Base-by-base conservation (phyloP, 2,329 filamentous ascomycete genomes). In the Sclerotiophoma versabilis region DNA sequence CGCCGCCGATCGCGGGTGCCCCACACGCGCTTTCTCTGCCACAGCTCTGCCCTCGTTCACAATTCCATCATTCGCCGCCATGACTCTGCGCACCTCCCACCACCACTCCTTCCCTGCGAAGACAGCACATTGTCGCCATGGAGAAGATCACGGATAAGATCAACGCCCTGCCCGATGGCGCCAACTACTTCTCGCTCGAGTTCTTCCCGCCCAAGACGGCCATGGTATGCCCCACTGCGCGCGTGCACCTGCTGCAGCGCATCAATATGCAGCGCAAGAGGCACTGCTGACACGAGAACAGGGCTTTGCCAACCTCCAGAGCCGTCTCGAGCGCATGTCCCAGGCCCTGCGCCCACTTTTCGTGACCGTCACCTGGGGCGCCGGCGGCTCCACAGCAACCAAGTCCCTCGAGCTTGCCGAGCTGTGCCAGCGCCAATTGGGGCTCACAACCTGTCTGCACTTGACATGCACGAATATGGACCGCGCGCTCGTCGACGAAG, bases 391-490 rank as follows among this genome's bases (percentile, higher is more conserved):
- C 61, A 99, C 95, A 0, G 89, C 92, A 4, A 84, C 85, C 52
- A 96, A 96, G 79, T 96, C 92, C 26, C 86, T 99, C 56, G 92
- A 97, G 76, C 84, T 99, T 59, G 95, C 95, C 38, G 93, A 98
- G 79, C 86, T 98, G 68, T 97, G 93, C 76, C 95, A 98, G 80
- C 84, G 92, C 58, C 92, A 96, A 77, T 79, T 98, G 49, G 91
- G 91, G 54, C 83, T 99, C 54, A 98, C 95, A 34, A 99, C 95
- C 57, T 97, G 95, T 75, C 81, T 99, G 62, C 95, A 99, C 75
- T 81, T 99, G 63, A 99, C 95, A 2, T 99, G 95, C 77, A 99
- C 95, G 49, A 98, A 99, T 75, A 98, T 98, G 93, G 95, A 89
- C 73, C 86, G 88, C 63, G 84, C 83, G 44, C 79, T 96, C 65